Conservation (phyloP, 2,329 filamentous ascomycete genomes). For the Dothidotthia symphoricarpi region DNA sequence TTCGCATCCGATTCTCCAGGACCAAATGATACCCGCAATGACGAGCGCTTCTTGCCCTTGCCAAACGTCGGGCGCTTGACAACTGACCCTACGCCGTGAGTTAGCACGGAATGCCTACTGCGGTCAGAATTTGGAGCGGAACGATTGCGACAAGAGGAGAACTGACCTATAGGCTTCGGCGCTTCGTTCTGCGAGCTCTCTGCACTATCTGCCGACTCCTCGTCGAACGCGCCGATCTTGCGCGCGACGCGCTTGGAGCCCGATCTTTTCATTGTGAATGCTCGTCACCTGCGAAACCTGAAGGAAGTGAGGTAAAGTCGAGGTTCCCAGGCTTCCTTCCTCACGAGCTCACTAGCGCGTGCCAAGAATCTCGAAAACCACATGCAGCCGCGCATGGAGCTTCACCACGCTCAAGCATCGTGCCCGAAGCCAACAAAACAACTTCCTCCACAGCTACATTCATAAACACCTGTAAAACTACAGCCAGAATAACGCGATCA, state of each 20-base stretch:
- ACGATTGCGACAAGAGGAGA: constrained; percentile 15
- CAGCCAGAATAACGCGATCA: constrained; percentile 36
- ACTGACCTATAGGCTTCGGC: constrained; percentile 45
- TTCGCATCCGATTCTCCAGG: constrained; percentile 55
- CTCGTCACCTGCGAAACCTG: not conserved
- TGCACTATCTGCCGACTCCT: constrained; percentile 29
- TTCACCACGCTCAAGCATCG: constrained; percentile 14
- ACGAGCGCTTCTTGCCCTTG: constrained; percentile 69
- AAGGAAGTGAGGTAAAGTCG: not conserved
- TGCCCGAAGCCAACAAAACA: constrained; percentile 1
- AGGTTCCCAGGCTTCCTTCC: constrained; percentile 5
- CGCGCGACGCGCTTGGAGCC: constrained; percentile 67
- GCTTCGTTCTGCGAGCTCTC: constrained; percentile 32
- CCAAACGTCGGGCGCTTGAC: constrained; percentile 53
- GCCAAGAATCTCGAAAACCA: constrained; percentile 23
- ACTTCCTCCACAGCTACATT: constrained; percentile 4
- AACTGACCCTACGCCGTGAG: constrained; percentile 47
- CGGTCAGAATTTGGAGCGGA: constrained; percentile 29
- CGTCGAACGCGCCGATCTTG: constrained; percentile 70
- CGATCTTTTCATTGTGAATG: constrained; percentile 53
- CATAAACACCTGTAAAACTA: not conserved
- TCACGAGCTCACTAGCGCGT: constrained; percentile 10
- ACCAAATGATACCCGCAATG: constrained; percentile 75
- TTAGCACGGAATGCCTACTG: constrained; percentile 46
- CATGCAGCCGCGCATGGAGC: constrained; percentile 12